Evolutionary conservation across 306 rosid species (phyloP).

Genomic region (Casuarina glauca): DNA sequence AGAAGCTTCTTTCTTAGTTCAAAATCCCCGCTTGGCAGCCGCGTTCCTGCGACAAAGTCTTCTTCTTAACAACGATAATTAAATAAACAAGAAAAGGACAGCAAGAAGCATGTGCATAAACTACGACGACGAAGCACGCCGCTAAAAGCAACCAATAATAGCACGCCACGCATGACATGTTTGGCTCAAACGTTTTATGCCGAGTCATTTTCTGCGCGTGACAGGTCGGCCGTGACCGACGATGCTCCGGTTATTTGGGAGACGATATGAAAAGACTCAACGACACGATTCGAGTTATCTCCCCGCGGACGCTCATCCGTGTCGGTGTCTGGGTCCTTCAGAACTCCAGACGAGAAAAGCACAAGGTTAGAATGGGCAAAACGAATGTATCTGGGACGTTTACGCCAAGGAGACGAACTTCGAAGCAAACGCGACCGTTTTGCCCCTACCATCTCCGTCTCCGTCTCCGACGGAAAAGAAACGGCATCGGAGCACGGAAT

Average conservation of each 20-base stretch:
- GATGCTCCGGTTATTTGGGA: neutral
- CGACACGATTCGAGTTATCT: neutral
- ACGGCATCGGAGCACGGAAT: neutral
- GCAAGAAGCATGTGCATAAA: neutral
- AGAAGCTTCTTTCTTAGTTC: neutral
- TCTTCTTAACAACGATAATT: neutral
- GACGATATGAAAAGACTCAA: neutral
- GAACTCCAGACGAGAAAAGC: too few species aligned
- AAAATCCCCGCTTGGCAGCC: neutral
- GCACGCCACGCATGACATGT: too few species aligned
- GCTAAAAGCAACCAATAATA: neutral
- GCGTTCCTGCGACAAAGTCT: neutral
- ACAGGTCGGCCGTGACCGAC: neutral
- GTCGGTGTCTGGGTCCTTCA: too few species aligned
- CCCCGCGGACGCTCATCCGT: too few species aligned
- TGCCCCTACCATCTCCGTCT: too few species aligned
- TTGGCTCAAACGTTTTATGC: too few species aligned
- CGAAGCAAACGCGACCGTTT: too few species aligned
- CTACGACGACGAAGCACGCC: too few species aligned
- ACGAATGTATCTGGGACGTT: too few species aligned
- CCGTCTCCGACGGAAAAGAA: neutral
- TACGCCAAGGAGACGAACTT: too few species aligned
- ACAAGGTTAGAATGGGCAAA: too few species aligned
- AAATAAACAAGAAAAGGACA: too few species aligned
- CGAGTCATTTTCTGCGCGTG: neutral